phyloP scores from a whole-genome alignment of 179 eudicot species.

The Silene noctiflora region DNA sequence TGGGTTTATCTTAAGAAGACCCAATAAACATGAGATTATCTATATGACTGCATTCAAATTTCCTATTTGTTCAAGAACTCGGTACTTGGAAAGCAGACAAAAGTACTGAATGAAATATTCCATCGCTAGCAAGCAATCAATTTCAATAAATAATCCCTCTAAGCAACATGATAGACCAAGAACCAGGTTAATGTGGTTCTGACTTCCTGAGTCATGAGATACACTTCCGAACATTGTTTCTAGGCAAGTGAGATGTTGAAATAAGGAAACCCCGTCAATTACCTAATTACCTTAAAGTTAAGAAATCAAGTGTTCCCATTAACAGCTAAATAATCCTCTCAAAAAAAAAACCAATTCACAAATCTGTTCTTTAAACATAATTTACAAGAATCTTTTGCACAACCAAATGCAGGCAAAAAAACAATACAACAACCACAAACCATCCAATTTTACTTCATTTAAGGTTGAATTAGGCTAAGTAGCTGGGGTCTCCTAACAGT shows the following conservation, averaged over 20 bases:
- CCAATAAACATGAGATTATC: not conserved
- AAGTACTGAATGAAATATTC: slow-evolving; percentile 11
- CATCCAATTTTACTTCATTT: not conserved
- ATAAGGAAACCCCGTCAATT: not conserved
- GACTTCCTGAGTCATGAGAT: not conserved
- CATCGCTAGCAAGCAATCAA: not conserved
- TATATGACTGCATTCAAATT: not conserved
- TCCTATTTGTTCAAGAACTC: not conserved
- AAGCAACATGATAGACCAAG: not conserved
- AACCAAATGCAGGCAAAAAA: slow-evolving; percentile 1
- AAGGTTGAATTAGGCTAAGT: not conserved
- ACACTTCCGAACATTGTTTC: not conserved
- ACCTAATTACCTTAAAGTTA: not conserved
- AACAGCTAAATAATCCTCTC: not conserved
- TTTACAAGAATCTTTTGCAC: slow-evolving; percentile 3
- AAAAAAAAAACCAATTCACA: not conserved
- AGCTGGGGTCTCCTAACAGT: not conserved
- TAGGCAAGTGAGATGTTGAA: not conserved
- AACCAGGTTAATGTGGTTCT: not conserved
- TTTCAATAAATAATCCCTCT: not conserved
- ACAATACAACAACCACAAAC: not conserved
- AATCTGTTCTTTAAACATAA: not conserved
- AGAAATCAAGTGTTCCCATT: not conserved
- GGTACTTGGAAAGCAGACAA: not conserved
- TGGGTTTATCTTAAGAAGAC: not conserved